Percentiles rank a stretch among this genome's conserved stretches.
phyloP scores from a whole-genome alignment of 495 filamentous ascomycete species.

The Aspergillus panamensis region DNA sequence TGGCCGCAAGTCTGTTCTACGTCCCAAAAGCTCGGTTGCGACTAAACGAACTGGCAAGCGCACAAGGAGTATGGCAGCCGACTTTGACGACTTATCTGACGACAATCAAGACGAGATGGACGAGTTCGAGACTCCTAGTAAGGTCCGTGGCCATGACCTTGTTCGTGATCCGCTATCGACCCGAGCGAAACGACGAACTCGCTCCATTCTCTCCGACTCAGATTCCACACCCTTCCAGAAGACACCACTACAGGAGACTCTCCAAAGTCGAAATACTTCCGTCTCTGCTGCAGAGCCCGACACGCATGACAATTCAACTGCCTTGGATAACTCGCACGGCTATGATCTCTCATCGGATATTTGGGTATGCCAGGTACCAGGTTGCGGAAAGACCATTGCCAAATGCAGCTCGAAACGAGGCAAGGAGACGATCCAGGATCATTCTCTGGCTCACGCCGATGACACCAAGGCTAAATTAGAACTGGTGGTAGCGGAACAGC shows the following conservation, averaged over 20 bases:
- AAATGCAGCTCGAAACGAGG: slow-evolving; percentile 54
- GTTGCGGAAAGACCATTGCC: slow-evolving; percentile 60
- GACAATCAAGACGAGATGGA: slow-evolving; percentile 39
- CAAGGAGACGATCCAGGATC: slow-evolving; percentile 57
- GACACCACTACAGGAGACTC: slow-evolving; percentile 34
- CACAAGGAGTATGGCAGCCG: slow-evolving; percentile 39
- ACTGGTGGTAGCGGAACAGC: slow-evolving; percentile 49
- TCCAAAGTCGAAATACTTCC: slow-evolving; percentile 29
- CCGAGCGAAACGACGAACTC: slow-evolving; percentile 30
- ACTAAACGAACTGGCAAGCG: slow-evolving; percentile 46
- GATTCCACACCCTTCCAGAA: slow-evolving; percentile 33
- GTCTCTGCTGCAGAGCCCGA: slow-evolving; percentile 24
- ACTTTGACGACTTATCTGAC: slow-evolving; percentile 31
- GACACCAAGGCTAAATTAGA: slow-evolving; percentile 57
- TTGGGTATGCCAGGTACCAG: slow-evolving; percentile 68
- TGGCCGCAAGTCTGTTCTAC: slow-evolving; percentile 49
- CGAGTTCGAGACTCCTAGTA: slow-evolving; percentile 46
- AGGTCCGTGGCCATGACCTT: slow-evolving; percentile 39
- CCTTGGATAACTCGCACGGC: slow-evolving; percentile 35
- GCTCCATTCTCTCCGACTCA: slow-evolving; percentile 34
- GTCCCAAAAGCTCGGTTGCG: slow-evolving; percentile 45
- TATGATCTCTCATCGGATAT: slow-evolving; percentile 54
- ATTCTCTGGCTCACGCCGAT: slow-evolving; percentile 64
- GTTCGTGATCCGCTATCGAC: slow-evolving; percentile 43
- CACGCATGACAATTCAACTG: slow-evolving; percentile 28